Evolutionary conservation across 495 filamentous ascomycete species (phyloP).

Genomic region (Talaromyces proteolyticus): DNA sequence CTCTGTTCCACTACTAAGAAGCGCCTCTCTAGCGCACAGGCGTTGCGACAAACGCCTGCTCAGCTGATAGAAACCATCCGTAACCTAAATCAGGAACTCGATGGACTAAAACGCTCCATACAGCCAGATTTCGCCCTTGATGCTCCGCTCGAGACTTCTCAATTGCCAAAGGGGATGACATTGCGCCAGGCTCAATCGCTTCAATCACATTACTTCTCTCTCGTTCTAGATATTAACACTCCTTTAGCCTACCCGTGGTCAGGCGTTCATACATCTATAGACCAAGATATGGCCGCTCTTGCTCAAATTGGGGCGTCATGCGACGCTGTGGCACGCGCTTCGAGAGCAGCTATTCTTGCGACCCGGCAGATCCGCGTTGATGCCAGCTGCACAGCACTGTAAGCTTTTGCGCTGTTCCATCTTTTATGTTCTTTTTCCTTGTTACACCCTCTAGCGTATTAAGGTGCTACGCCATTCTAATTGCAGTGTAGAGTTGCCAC

Average conservation of each 20-base stretch:
- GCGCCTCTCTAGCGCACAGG: not conserved
- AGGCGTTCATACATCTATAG: not conserved
- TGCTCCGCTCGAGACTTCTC: not conserved
- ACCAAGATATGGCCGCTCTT: not conserved
- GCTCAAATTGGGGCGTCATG: not conserved
- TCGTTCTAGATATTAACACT: not conserved
- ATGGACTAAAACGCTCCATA: not conserved
- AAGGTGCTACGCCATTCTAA: not conserved
- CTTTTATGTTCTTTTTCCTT: too few species aligned
- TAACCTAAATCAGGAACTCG: not conserved
- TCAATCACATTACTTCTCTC: conserved; percentile 4
- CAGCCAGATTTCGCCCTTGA: not conserved
- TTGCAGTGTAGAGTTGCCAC: not conserved
- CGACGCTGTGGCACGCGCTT: not conserved
- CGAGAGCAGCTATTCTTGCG: not conserved
- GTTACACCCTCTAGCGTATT: not conserved
- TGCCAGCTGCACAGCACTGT: not conserved
- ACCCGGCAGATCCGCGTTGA: not conserved
- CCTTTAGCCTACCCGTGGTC: not conserved
- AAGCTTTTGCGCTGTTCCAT: not conserved
- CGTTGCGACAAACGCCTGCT: not conserved
- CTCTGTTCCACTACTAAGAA: not conserved
- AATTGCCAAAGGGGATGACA: not conserved
- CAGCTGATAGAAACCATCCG: not conserved
- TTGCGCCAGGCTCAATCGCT: not conserved